These are phyloP conservation scores for Venturia nashicola DNA, from an alignment of 2,329 filamentous ascomycete genomes.

Conservation along the genomic window DNA sequence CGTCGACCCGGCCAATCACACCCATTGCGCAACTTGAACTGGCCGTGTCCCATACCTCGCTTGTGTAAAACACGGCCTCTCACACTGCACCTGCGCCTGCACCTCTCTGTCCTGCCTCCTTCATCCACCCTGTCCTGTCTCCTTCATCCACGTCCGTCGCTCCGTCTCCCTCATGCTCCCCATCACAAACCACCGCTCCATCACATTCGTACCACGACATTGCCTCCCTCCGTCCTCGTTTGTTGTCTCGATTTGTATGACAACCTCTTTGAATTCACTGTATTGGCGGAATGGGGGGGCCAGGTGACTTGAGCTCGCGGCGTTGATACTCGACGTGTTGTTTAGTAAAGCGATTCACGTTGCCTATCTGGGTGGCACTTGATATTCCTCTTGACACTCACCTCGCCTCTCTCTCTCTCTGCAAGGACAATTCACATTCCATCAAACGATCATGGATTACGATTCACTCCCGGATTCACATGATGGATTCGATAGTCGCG, in stretches of 20 bases:
- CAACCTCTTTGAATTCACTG: not conserved
- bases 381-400: not conserved
- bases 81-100: not conserved
- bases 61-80: constrained; percentile 5
- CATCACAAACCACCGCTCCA: not conserved
- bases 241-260: not conserved
- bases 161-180: not conserved
- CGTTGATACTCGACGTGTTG: constrained; percentile 1
- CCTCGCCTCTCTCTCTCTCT: too few relatives aligned
- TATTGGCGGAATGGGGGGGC: not conserved
- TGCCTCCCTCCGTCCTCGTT: not conserved
- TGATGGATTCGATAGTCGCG: not conserved
- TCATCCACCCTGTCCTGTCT: not conserved
- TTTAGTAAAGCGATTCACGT: not conserved
- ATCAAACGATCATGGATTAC: not conserved
- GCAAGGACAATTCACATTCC: not conserved
- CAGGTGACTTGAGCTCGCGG: not conserved
- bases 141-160: not conserved
- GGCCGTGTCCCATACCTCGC: constrained; percentile 3
- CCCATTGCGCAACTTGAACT: constrained; percentile 5
- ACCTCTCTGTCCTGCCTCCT: not conserved
- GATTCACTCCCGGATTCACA: not conserved
- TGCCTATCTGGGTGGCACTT: not conserved
- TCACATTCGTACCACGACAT: not conserved
- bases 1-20: not conserved